These are phyloP conservation scores for Staphylotrichum tortipilum DNA, from an alignment of 495 filamentous ascomycete species.

Conservation along the genomic window DNA sequence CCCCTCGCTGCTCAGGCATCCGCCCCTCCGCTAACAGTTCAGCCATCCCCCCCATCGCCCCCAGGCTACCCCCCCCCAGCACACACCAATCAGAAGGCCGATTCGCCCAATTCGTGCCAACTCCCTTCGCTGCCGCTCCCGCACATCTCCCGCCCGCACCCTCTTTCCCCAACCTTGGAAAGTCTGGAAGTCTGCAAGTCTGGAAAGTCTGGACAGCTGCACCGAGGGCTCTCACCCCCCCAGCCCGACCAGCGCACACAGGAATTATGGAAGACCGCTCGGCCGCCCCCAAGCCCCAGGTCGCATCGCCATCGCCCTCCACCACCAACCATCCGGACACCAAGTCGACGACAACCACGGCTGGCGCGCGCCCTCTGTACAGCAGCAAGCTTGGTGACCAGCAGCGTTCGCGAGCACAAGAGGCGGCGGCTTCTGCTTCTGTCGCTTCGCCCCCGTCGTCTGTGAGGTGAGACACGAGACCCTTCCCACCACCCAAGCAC, in stretches of 20 bases:
- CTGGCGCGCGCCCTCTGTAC: slow-evolving; percentile 23
- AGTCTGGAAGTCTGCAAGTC: too few relatives aligned
- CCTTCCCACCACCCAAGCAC: too few relatives aligned
- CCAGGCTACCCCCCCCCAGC: not conserved
- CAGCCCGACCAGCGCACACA: slow-evolving; percentile 19
- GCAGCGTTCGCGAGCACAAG: slow-evolving; percentile 17
- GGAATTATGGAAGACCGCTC: slow-evolving; percentile 31
- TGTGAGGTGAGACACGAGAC: slow-evolving; percentile 30
- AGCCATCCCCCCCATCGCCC: too few relatives aligned
- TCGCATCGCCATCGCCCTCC: slow-evolving; percentile 18
- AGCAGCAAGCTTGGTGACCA: slow-evolving; percentile 31
- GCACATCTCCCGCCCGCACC: slow-evolving; percentile 25
- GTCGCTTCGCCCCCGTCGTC: too few relatives aligned
- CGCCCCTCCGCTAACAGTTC: too few relatives aligned
- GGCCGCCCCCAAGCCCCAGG: slow-evolving; percentile 19
- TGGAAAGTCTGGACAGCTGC: slow-evolving; percentile 27
- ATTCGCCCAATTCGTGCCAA: slow-evolving; percentile 29
- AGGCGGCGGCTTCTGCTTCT: slow-evolving; percentile 17
- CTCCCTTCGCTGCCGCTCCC: slow-evolving; percentile 28
- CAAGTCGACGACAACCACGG: slow-evolving; percentile 25
- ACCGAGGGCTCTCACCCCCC: slow-evolving; percentile 18
- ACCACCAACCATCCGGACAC: slow-evolving; percentile 18
- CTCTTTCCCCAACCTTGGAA: slow-evolving; percentile 26
- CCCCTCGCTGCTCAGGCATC: slow-evolving; percentile 1
- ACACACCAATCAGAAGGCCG: slow-evolving; percentile 20